Evolutionary conservation across 169 alveolate genomes (phyloP), one percentile per base, ranked within the genome.

Genomic region (Plasmodium yoelii): DNA sequence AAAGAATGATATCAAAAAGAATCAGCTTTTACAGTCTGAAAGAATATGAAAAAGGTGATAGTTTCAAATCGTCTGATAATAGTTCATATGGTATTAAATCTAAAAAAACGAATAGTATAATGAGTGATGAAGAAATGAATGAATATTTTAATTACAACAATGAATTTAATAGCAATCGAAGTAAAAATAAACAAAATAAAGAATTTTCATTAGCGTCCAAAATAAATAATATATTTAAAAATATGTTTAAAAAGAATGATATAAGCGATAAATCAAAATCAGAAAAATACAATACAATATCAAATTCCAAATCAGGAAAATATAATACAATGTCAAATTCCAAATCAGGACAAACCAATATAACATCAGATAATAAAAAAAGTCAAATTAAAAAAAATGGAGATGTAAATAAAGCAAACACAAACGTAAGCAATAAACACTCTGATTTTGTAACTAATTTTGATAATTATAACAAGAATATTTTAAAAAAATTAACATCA

Each of bases 401-500:
- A 51, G 49, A 75, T 1, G 44, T n/a, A 7, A 24, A 47, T 19
- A 63, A 49, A 9, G 19, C 68, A 49, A 10, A 57, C 46, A 77
- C 51, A 47, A 64, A 42, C 34, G 70, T 18, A 24, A 77, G 63
- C 9, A 77, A 64, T 42, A 64, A 64, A 49, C 63, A 77, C 24
- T 18, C 26, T 15, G 80, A 82, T 34, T 82, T 67, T 42, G 90
- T 63, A n/a, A 56, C 53, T 70, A 51, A 82, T 2, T 82, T 82
- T 28, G 90, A 82, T 67, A 82, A 82, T 18, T 82, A 67, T 68
- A 68, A 82, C 19, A 82, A 82, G 47, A 82, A 82, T 10, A 19
- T 82, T 13, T 34, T 82, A 82, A 82, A 82, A 34, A 82, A 82
- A 19, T 42, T 82, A 61, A 82, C 82, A 39, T 82, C 90, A 3